phyloP scores from a whole-genome alignment of 495 filamentous ascomycete species.

The Tuber umbilicatum region DNA sequence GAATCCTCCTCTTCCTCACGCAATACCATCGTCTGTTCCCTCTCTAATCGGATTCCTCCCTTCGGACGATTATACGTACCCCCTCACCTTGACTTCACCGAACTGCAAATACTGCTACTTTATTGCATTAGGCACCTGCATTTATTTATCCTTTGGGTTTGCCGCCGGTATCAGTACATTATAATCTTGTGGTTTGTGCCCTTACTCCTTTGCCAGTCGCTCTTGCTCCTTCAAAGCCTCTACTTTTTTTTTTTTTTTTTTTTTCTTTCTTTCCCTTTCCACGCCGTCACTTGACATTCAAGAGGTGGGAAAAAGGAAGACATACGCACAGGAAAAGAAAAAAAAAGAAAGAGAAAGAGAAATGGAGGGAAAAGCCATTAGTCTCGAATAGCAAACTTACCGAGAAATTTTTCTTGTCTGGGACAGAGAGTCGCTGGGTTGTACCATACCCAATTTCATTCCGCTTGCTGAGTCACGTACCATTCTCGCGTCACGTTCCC shows the following conservation, averaged over 20 bases:
- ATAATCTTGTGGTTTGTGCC: slow-evolving; percentile 5
- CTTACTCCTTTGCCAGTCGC: background rate
- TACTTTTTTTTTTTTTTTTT: background rate
- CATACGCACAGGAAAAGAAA: background rate
- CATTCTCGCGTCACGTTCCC: slow-evolving; percentile 31
- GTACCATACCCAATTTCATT: slow-evolving; percentile 22
- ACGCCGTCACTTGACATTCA: background rate
- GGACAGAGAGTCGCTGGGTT: slow-evolving; percentile 36
- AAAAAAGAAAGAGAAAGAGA: background rate
- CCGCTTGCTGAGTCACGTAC: slow-evolving; percentile 23
- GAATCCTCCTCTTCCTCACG: background rate
- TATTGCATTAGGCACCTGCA: slow-evolving; percentile 4
- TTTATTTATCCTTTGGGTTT: background rate
- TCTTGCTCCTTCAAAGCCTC: background rate
- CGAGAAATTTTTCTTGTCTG: slow-evolving; percentile 20
- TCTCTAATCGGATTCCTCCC: slow-evolving; percentile 2
- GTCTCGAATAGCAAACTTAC: slow-evolving; percentile 32
- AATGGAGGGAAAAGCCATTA: slow-evolving; percentile 15
- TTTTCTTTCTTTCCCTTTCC: background rate
- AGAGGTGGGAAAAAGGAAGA: background rate
- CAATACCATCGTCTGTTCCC: background rate
- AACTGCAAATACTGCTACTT: background rate
- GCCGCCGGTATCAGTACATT: background rate
- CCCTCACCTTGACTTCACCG: background rate
- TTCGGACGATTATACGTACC: slow-evolving; percentile 1